A percentile compares a stretch with the other conserved stretches of the same genome.
phyloP scores from a whole-genome alignment of 2,329 filamentous ascomycete species.

The Periglandula ipomoeae region DNA sequence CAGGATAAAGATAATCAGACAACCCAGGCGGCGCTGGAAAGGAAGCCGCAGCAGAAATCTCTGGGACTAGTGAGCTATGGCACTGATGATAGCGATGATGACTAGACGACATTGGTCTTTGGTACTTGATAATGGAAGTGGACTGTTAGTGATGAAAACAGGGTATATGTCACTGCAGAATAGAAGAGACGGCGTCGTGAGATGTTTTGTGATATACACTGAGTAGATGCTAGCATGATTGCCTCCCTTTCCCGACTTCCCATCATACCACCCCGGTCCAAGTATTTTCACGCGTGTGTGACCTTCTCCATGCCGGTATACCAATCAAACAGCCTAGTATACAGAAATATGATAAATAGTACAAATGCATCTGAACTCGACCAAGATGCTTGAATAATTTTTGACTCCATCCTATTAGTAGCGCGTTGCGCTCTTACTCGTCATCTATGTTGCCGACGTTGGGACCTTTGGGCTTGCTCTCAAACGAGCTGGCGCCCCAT shows the following conservation, averaged over 20 bases:
- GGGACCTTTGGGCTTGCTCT: slow-evolving; percentile 29
- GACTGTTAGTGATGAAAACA: no score
- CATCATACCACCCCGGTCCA: not conserved
- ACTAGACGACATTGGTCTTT: no score
- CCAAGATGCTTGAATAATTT: no score
- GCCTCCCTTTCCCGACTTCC: not conserved
- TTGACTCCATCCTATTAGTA: not conserved
- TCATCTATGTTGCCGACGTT: slow-evolving; percentile 32
- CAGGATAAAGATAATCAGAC: not conserved
- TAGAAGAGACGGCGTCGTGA: not conserved
- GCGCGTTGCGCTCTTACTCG: slow-evolving; percentile 17
- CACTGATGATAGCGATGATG: slow-evolving; percentile 39
- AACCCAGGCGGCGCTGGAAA: not conserved
- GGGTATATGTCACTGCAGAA: not conserved
- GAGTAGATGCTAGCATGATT: slow-evolving; percentile 5
- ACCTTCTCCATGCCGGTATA: not conserved
- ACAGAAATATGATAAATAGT: slow-evolving; percentile 1
- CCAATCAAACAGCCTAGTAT: not conserved
- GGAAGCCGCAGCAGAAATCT: slow-evolving; percentile 14
- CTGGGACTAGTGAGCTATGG: slow-evolving; percentile 45
- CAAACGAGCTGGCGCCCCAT: slow-evolving; percentile 37
- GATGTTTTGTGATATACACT: not conserved
- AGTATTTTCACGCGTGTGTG: not conserved
- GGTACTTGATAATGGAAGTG: no score
- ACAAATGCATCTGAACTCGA: not conserved